Conservation (phyloP, 1,139 yeast genomes). For the Pichia terricola region DNA sequence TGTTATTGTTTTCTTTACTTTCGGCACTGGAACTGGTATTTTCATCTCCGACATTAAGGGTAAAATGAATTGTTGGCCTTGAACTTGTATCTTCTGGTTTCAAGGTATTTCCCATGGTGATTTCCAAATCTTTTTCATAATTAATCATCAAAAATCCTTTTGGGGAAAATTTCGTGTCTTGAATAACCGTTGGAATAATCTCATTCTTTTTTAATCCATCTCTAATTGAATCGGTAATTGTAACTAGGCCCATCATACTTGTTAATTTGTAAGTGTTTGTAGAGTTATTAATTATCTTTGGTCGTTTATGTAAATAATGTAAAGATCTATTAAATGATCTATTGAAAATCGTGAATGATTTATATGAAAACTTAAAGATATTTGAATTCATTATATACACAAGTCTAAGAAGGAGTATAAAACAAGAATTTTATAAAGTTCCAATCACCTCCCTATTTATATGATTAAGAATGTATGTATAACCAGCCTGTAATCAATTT, state of each 20-base stretch:
- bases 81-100: slow-evolving; percentile 55
- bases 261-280: too few relatives aligned
- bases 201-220: slow-evolving; percentile 54
- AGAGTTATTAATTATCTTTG: neutral
- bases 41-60: slow-evolving; percentile 31
- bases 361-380: too few relatives aligned
- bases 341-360: too few relatives aligned
- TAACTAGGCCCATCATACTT: slow-evolving; percentile 32
- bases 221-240: slow-evolving; percentile 55
- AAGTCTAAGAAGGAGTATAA: too few relatives aligned
- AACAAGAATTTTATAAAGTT: too few relatives aligned
- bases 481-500: too few relatives aligned
- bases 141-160: slow-evolving; percentile 33
- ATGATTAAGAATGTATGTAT: too few relatives aligned
- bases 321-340: too few relatives aligned
- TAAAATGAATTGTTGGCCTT: slow-evolving; percentile 56
- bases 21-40: slow-evolving; percentile 27
- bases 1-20: slow-evolving; percentile 23
- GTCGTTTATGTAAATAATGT: neutral
- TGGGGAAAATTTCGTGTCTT: slow-evolving; percentile 28
- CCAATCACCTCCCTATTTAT: too few relatives aligned
- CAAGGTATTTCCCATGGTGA: slow-evolving; percentile 72
- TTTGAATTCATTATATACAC: too few relatives aligned
- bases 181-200: slow-evolving; percentile 55
- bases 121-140: slow-evolving; percentile 43